Evolutionary conservation across 768 basidiomycete species (phyloP).

Genomic region (Lactarius sanguifluus): DNA sequence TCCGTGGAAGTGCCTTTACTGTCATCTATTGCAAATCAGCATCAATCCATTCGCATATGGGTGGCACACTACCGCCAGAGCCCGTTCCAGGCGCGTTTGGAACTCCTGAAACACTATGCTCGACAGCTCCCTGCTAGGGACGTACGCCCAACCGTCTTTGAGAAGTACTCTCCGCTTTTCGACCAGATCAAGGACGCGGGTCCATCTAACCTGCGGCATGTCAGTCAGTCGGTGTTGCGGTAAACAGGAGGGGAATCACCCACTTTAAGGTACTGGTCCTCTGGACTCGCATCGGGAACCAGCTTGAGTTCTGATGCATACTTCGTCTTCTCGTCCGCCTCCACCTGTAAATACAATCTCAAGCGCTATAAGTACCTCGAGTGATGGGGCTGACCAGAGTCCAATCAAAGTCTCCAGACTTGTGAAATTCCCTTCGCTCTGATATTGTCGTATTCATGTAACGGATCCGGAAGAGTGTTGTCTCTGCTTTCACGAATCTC

Average conservation of each 20-base stretch:
- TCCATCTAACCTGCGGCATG: constrained; percentile 83
- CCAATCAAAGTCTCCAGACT: constrained; percentile 65
- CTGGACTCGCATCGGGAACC: constrained; percentile 39
- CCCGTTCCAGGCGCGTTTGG: constrained; percentile 63
- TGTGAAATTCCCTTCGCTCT: constrained; percentile 68
- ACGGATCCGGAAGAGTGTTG: constrained; percentile 76
- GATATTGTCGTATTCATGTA: constrained; percentile 61
- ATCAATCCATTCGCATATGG: constrained; percentile 3
- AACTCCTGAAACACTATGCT: constrained; percentile 90
- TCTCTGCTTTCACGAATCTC: constrained; percentile 88
- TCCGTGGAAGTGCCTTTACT: constrained; percentile 78
- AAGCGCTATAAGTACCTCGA: constrained; percentile 11
- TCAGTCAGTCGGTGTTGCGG: neutral
- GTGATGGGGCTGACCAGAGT: constrained; percentile 44
- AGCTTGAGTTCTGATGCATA: constrained; percentile 51
- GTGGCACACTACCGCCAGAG: constrained; percentile 60
- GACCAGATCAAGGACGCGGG: constrained; percentile 89
- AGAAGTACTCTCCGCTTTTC: constrained; percentile 78
- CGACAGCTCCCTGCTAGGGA: constrained; percentile 71
- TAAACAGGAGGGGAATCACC: constrained; percentile 9
- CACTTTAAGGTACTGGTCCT: constrained; percentile 77
- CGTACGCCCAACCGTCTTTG: constrained; percentile 83
- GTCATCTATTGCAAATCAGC: constrained; percentile 55
- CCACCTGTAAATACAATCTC: constrained; percentile 47
- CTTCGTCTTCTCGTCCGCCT: constrained; percentile 51